These are phyloP conservation scores for Cryphonectria parasitica DNA, from an alignment of 2,329 filamentous ascomycete species.

Conservation along the genomic window DNA sequence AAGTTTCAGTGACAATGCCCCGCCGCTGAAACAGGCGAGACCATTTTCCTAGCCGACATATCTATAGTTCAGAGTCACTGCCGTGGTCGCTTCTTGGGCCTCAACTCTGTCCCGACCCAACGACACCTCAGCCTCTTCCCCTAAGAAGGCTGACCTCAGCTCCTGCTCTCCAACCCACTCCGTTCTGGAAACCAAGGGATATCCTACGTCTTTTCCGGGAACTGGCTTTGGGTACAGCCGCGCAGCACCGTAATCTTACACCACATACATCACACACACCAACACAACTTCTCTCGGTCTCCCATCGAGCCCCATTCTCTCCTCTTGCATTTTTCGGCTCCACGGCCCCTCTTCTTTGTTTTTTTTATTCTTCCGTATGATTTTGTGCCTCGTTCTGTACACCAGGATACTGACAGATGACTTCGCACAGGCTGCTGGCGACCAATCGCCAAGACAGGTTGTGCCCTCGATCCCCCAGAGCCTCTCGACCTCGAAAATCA, in stretches of 20 bases:
- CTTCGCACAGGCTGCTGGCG: slow-evolving; percentile 36
- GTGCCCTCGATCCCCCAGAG: slow-evolving; percentile 12
- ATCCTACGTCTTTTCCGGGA: not conserved
- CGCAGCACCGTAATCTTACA: slow-evolving; percentile 22
- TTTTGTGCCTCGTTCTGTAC: slow-evolving; percentile 26
- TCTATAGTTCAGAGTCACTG: slow-evolving; percentile 18
- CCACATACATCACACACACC: slow-evolving; percentile 20
- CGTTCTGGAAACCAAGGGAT: not conserved
- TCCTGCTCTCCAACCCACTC: not conserved
- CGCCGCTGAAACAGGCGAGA: slow-evolving; percentile 28
- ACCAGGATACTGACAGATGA: slow-evolving; percentile 36
- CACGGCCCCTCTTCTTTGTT: slow-evolving; percentile 18
- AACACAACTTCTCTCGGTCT: slow-evolving; percentile 13
- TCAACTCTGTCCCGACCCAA: slow-evolving; percentile 15
- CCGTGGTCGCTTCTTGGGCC: slow-evolving; percentile 21
- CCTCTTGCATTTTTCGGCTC: slow-evolving; percentile 17
- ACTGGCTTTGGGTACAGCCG: slow-evolving; percentile 11
- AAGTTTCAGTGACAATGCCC: slow-evolving; percentile 20
- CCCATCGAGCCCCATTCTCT: slow-evolving; percentile 18
- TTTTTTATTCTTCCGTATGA: not conserved
- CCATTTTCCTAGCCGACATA: slow-evolving; percentile 18
- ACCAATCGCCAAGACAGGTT: slow-evolving; percentile 33
- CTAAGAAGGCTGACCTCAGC: slow-evolving; percentile 4
- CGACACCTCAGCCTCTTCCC: not conserved
- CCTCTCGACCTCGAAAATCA: slow-evolving; percentile 15